Evolutionary conservation across 257 asterid species (phyloP).

Genomic region (Salvia miltiorrhiza): DNA sequence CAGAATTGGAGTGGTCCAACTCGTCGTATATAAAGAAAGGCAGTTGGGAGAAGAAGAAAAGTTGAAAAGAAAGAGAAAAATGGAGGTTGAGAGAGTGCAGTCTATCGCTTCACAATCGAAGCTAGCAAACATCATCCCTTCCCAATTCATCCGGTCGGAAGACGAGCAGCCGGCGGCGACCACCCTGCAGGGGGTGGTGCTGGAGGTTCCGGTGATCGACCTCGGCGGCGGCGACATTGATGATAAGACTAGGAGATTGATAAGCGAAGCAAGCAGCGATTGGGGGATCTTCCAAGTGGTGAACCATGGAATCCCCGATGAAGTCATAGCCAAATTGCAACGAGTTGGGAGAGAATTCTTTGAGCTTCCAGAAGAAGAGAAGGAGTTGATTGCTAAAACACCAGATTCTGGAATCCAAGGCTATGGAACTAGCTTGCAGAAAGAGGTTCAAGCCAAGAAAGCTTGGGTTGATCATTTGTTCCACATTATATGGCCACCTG

Average conservation of each 20-base stretch:
- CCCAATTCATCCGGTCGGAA: conserved; percentile 42
- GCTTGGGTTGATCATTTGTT: conserved; percentile 97
- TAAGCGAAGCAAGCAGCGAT: conserved; percentile 40
- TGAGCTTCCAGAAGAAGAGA: conserved; percentile 48
- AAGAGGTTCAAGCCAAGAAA: conserved; percentile 53
- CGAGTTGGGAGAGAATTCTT: conserved; percentile 49
- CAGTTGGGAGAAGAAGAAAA: too few species aligned
- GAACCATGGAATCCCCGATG: conserved; percentile 53
- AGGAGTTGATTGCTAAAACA: conserved; percentile 42
- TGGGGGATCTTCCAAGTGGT: conserved; percentile 71
- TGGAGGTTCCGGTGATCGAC: conserved; percentile 9
- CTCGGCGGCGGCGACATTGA: conserved; percentile 21
- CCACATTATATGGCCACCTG: conserved; percentile 68
- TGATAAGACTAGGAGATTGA: conserved; percentile 8
- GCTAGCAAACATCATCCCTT: conserved; percentile 33
- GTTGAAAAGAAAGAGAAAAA: not conserved
- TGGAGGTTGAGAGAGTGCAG: conserved; percentile 37
- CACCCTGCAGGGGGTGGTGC: conserved; percentile 39
- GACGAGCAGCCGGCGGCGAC: conserved; percentile 56
- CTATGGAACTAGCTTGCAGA: conserved; percentile 59
- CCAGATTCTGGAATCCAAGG: conserved; percentile 66
- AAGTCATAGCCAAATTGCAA: conserved; percentile 38
- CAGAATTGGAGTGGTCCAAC: too few species aligned
- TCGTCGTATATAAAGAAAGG: too few species aligned
- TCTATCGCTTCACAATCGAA: conserved; percentile 36